Percentiles rank a stretch among this genome's conserved stretches.
Conservation (phyloP, 176 grass and related monocot species). For the Cymbopogon citratus region DNA sequence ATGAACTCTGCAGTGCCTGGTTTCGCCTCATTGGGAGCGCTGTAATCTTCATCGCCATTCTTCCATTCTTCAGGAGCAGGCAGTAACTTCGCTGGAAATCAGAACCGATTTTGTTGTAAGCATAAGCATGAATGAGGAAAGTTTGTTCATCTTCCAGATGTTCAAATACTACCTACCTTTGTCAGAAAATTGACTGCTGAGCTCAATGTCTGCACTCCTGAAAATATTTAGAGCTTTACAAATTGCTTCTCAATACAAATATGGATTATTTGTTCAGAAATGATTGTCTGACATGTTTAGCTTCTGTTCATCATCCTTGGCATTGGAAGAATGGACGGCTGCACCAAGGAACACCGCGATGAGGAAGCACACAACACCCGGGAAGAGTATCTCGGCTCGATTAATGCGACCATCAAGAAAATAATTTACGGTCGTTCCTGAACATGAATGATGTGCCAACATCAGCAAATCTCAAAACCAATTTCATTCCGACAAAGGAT, state of each 20-base stretch:
- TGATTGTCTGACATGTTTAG: not conserved
- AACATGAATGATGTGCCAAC: not conserved
- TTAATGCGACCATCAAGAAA: constrained; percentile 40
- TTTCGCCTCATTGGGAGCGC: not conserved
- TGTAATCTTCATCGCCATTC: too few relatives aligned
- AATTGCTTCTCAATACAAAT: not conserved
- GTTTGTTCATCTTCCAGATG: not conserved
- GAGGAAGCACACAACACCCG: constrained; percentile 34
- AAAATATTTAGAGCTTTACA: not conserved
- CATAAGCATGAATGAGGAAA: too few relatives aligned
- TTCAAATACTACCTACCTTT: not conserved
- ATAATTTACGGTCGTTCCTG: constrained; percentile 47
- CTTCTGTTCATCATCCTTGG: constrained; percentile 35
- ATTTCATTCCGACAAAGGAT: not conserved
- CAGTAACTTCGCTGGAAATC: not conserved
- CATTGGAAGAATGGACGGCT: constrained; percentile 43
- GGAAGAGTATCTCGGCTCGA: constrained; percentile 38
- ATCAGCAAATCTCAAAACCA: not conserved
- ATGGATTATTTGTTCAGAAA: not conserved
- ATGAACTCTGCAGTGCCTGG: constrained; percentile 51
- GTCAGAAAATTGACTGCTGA: not conserved
- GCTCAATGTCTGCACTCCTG: not conserved
- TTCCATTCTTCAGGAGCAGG: constrained; percentile 6
- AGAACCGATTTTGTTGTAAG: too few relatives aligned
- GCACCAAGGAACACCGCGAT: constrained; percentile 34